phyloP scores from a whole-genome alignment of 495 filamentous ascomycete species.

The Thozetella sp. region DNA sequence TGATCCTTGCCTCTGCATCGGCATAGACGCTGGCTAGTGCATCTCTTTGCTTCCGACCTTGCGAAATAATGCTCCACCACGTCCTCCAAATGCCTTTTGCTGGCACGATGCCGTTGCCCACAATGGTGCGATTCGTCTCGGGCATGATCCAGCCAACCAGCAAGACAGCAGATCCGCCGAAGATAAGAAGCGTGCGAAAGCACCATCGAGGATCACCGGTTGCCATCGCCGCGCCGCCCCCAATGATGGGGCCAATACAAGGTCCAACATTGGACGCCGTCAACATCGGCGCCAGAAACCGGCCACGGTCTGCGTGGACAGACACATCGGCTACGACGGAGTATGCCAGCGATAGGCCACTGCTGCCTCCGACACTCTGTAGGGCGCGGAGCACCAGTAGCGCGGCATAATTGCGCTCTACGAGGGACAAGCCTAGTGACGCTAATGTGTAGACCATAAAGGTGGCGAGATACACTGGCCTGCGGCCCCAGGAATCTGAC shows the following conservation, averaged over 20 bases:
- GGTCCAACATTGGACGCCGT: conserved; percentile 21
- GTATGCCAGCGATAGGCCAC: conserved; percentile 38
- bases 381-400: conserved; percentile 51
- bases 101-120: conserved; percentile 38
- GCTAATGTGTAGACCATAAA: conserved; percentile 46
- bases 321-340: conserved; percentile 44
- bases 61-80: conserved; percentile 11
- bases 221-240: conserved; percentile 14
- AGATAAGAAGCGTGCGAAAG: conserved; percentile 10
- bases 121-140: conserved; percentile 42
- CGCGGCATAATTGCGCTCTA: conserved; percentile 39
- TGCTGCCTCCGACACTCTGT: conserved; percentile 49
- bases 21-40: no score
- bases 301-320: conserved; percentile 44
- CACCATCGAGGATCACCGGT: conserved; percentile 6
- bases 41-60: no score
- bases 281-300: conserved; percentile 39
- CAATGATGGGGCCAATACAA: conserved; percentile 26
- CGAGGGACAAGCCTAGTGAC: conserved; percentile 49
- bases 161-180: conserved; percentile 1
- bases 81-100: conserved; percentile 22
- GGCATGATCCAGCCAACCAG: conserved; percentile 37
- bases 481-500: conserved; percentile 47
- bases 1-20: no score
- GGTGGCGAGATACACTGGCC: conserved; percentile 42